These are phyloP conservation scores for Schizosaccharomyces versatilis DNA, from an alignment of 1,139 yeast genomes.

Conservation along the genomic window DNA sequence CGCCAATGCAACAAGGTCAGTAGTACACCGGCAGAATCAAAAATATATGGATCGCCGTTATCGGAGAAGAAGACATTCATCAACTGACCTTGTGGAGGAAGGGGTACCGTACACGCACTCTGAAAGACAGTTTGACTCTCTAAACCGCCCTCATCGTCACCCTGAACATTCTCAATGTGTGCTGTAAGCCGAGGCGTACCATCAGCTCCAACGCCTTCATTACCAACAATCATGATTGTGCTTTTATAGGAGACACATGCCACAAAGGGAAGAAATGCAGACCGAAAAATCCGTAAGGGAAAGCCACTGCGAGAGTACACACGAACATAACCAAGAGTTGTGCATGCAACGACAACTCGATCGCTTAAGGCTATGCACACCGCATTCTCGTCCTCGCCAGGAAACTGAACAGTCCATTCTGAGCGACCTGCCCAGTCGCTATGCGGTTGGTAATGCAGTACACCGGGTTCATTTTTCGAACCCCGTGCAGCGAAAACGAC, in stretches of 20 bases:
- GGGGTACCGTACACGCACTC: slow-evolving; percentile 20
- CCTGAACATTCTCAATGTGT: slow-evolving; percentile 21
- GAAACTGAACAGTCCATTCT: slow-evolving; percentile 20
- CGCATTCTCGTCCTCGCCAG: slow-evolving; percentile 25
- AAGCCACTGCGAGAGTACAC: slow-evolving; percentile 35
- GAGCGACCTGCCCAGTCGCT: slow-evolving; percentile 16
- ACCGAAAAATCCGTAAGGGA: slow-evolving; percentile 29
- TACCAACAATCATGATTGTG: slow-evolving; percentile 25
- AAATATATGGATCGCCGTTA: slow-evolving; percentile 69
- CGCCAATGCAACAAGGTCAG: slow-evolving; percentile 61
- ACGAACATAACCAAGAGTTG: slow-evolving; percentile 36
- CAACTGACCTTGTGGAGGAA: slow-evolving; percentile 15
- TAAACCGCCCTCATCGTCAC: slow-evolving; percentile 16
- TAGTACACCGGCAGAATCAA: slow-evolving; percentile 54
- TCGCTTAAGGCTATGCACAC: slow-evolving; percentile 29
- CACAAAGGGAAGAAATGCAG: slow-evolving; percentile 29
- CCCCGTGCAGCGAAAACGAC: slow-evolving; percentile 12
- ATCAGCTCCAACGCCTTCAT: slow-evolving; percentile 12
- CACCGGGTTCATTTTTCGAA: slow-evolving; percentile 8
- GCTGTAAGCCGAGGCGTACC: slow-evolving; percentile 17
- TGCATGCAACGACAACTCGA: slow-evolving; percentile 29
- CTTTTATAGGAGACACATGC: slow-evolving; percentile 31
- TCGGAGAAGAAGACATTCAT: slow-evolving; percentile 60
- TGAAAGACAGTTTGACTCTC: slow-evolving; percentile 16
- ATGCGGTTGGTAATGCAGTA: slow-evolving; percentile 27